A percentile compares a stretch with the other conserved stretches of the same genome.
Evolutionary conservation across 2,329 filamentous ascomycete species (phyloP).

Genomic region (Paraconiothyrium brasiliense): DNA sequence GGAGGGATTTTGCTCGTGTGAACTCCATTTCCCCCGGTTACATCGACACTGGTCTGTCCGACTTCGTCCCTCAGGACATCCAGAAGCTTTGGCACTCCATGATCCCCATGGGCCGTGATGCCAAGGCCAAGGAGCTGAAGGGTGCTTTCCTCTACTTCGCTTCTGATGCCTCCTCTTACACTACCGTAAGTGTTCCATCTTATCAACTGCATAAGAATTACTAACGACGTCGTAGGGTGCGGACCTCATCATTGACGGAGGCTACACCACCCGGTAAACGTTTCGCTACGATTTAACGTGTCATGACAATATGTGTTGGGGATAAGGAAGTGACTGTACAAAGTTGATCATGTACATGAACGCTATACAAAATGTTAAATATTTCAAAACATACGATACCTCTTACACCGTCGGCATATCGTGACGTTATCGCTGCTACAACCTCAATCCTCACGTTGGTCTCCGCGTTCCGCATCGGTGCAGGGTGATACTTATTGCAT

Average conservation of each 20-base stretch:
- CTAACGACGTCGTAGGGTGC: conserved; percentile 56
- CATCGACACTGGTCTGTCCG: conserved; percentile 73
- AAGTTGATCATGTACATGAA: conserved; percentile 7
- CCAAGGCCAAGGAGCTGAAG: conserved; percentile 78
- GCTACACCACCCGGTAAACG: conserved; percentile 63
- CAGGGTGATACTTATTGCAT: neutral
- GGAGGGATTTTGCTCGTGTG: conserved; percentile 74
- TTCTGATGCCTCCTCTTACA: conserved; percentile 83
- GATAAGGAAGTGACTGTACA: neutral
- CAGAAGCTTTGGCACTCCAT: conserved; percentile 80
- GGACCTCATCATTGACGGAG: conserved; percentile 79
- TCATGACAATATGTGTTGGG: conserved; percentile 9
- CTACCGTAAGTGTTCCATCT: conserved; percentile 63
- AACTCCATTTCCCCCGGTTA: conserved; percentile 75
- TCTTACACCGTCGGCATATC: neutral
- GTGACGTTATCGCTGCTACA: neutral
- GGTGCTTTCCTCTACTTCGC: conserved; percentile 84
- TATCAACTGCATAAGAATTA: conserved; percentile 33
- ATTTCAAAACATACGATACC: neutral
- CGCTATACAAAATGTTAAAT: conserved; percentile 11
- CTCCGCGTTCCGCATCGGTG: neutral
- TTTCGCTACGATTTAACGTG: conserved; percentile 24
- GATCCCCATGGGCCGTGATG: conserved; percentile 82
- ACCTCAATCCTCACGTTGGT: neutral
- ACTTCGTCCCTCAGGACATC: conserved; percentile 72